Percentiles rank a stretch among this genome's conserved stretches.
These are phyloP conservation scores for Gaertneriomyces sp. DNA, from an alignment of 192 early-diverging fungal genomes.

Conservation along the genomic window DNA sequence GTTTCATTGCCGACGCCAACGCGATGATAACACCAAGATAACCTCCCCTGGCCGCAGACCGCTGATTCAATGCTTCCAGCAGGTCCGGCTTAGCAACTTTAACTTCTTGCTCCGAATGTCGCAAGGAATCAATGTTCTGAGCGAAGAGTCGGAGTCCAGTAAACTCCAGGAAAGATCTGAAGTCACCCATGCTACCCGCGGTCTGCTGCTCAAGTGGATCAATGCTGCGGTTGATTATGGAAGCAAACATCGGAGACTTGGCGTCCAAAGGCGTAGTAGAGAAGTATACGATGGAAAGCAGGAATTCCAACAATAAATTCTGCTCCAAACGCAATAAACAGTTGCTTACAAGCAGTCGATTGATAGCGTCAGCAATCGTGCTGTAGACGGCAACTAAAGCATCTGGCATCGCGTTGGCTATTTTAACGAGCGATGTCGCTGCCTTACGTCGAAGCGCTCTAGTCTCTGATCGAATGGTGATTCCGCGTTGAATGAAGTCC, in stretches of 20 bases:
- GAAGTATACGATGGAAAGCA: slow-evolving; percentile 31
- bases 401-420: slow-evolving; percentile 42
- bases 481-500: slow-evolving; percentile 8
- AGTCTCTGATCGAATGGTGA: slow-evolving; percentile 31
- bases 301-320: slow-evolving; percentile 29
- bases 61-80: neutral
- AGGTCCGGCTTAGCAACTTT: neutral
- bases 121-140: neutral
- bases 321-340: too few relatives aligned
- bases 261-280: slow-evolving; percentile 13
- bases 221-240: slow-evolving; percentile 18
- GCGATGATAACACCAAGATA: too few relatives aligned
- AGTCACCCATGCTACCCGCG: neutral
- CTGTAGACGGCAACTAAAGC: slow-evolving; percentile 27
- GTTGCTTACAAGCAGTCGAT: too few relatives aligned
- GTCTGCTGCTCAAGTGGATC: slow-evolving; percentile 18
- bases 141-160: neutral
- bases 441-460: slow-evolving; percentile 32
- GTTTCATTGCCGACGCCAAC: neutral
- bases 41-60: too few relatives aligned
- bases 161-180: neutral
- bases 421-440: slow-evolving; percentile 29
- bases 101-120: neutral
- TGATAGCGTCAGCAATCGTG: too few relatives aligned
- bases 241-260: slow-evolving; percentile 20